Conservation (phyloP, 2,329 filamentous ascomycete genomes). For the Fusarium tuaranense region DNA sequence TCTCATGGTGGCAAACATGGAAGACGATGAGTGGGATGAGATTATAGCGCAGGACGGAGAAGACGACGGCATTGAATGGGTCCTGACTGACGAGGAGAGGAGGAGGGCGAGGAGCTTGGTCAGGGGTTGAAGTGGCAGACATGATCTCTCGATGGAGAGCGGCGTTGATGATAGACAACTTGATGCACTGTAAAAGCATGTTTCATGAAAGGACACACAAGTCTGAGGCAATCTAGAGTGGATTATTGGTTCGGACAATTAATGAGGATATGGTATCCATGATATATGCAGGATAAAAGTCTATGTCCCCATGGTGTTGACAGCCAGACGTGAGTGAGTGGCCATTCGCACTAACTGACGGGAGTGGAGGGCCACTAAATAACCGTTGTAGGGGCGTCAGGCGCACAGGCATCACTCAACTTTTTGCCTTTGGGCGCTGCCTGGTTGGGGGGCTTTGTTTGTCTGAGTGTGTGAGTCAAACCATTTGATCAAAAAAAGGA, state of each 20-base stretch:
- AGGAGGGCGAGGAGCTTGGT: conserved; percentile 78
- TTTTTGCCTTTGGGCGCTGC: conserved; percentile 16
- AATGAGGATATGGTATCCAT: neutral
- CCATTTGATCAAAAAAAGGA: conserved; percentile 24
- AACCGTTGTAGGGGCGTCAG: conserved; percentile 25
- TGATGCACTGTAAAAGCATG: conserved; percentile 23
- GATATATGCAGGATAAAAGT: neutral
- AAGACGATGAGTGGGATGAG: conserved; percentile 95
- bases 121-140: conserved; percentile 38
- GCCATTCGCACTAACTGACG: neutral
- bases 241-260: neutral
- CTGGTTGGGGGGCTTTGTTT: neutral
- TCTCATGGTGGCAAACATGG: conserved; percentile 90
- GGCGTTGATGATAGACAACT: conserved; percentile 29
- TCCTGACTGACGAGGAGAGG: conserved; percentile 79
- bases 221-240: conserved; percentile 4
- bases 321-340: neutral
- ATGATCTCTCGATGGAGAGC: conserved; percentile 17
- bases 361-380: conserved; percentile 19
- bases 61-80: conserved; percentile 75
- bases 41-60: conserved; percentile 64
- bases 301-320: neutral
- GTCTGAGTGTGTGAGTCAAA: conserved; percentile 40
- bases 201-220: neutral
- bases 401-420: conserved; percentile 9